A percentile compares a stretch with the other conserved stretches of the same genome.
Conservation (phyloP, 179 eudicot species). For the Actinidia chinensis region DNA sequence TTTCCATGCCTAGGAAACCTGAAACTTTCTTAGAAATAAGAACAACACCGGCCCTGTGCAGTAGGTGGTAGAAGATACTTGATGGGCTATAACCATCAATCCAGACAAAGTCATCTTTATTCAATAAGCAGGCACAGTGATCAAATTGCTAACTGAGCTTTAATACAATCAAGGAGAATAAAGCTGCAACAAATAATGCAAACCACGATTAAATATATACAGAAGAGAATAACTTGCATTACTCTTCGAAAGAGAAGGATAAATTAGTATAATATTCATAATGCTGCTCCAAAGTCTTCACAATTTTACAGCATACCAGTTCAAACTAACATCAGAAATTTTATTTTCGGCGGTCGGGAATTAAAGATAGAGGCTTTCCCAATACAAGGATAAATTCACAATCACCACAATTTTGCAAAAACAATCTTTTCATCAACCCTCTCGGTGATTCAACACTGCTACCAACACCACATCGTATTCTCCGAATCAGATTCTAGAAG, state of each 20-base stretch:
- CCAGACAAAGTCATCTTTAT: conserved; percentile 44
- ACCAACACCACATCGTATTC: no score
- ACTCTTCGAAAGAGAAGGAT: not conserved
- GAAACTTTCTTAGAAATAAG: conserved; percentile 30
- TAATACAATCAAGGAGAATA: not conserved
- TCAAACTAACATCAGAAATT: no score
- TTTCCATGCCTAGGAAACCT: conserved; percentile 25
- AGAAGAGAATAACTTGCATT: not conserved
- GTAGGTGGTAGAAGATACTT: conserved; percentile 48
- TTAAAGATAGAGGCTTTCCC: no score
- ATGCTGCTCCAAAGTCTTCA: no score
- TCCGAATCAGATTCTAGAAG: no score
- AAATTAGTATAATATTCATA: no score
- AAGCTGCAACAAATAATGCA: conserved; percentile 10
- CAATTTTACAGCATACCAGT: no score
- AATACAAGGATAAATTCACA: not conserved
- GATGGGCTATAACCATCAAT: conserved; percentile 53
- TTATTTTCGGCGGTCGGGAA: no score
- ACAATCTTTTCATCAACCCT: not conserved
- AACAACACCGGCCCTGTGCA: conserved; percentile 35
- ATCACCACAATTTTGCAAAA: not conserved
- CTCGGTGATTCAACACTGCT: no score
- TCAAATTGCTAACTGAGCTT: not conserved
- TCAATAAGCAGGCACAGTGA: not conserved
- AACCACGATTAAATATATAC: not conserved